Percentiles rank a stretch among this genome's conserved stretches.
Conservation (phyloP, 768 basidiomycete species). For the Suillus placidus region DNA sequence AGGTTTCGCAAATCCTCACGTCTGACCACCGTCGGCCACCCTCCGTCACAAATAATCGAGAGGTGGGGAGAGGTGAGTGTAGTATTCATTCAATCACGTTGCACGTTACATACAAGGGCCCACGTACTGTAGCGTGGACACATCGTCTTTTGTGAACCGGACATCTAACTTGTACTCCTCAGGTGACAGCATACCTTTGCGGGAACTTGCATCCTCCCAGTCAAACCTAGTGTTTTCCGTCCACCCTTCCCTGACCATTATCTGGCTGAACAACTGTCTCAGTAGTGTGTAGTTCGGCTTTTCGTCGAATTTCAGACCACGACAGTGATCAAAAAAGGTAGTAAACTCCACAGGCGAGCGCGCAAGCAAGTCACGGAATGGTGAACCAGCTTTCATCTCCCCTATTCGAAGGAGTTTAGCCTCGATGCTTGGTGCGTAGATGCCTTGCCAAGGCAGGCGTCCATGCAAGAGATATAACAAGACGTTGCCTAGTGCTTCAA, state of each 20-base stretch:
- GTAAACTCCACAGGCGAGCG: slow-evolving; percentile 13
- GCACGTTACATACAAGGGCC: not conserved
- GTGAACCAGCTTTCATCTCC: slow-evolving; percentile 17
- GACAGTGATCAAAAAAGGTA: slow-evolving; percentile 20
- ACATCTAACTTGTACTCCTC: slow-evolving; percentile 3
- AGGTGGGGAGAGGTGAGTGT: too few relatives aligned
- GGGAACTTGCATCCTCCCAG: not conserved
- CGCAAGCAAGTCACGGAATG: slow-evolving; percentile 3
- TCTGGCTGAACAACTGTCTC: slow-evolving; percentile 15
- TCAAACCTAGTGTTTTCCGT: not conserved
- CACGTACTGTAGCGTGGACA: not conserved
- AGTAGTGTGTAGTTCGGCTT: slow-evolving; percentile 25
- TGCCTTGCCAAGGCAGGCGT: slow-evolving; percentile 27
- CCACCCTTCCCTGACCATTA: not conserved
- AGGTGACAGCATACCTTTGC: not conserved
- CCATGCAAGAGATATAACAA: slow-evolving; percentile 26
- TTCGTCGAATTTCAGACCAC: slow-evolving; percentile 21
- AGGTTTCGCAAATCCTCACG: too few relatives aligned
- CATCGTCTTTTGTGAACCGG: not conserved
- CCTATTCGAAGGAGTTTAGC: slow-evolving; percentile 11
- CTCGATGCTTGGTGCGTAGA: slow-evolving; percentile 11
- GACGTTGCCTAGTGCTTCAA: slow-evolving; percentile 24
- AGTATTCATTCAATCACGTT: too few relatives aligned
- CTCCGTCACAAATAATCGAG: too few relatives aligned
- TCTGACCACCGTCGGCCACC: too few relatives aligned